Evolutionary conservation across 345 rosid species (phyloP).

Genomic region (Citrus mangshanensis): DNA sequence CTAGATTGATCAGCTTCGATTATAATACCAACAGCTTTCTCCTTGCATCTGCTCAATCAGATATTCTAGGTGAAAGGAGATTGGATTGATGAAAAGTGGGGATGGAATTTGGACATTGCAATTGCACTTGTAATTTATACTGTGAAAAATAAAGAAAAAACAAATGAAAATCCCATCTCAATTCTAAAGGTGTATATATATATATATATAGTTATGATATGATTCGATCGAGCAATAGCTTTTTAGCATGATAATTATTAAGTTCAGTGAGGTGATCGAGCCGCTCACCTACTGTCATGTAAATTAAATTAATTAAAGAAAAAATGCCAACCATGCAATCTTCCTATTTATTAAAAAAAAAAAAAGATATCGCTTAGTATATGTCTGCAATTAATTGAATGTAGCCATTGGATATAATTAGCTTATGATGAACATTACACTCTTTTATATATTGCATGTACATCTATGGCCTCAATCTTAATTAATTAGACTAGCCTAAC

Average conservation of each 20-base stretch:
- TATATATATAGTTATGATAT: neutral
- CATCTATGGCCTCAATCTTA: neutral
- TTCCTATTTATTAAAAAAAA: neutral
- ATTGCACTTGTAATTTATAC: neutral
- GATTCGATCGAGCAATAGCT: neutral
- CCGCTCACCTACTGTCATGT: constrained; percentile 3
- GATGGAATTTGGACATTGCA: neutral
- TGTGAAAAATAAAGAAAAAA: neutral
- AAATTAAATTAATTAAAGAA: no score
- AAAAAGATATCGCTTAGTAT: no score
- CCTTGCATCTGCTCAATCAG: neutral
- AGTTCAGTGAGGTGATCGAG: neutral
- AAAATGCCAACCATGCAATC: neutral
- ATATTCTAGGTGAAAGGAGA: neutral
- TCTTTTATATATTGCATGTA: neutral
- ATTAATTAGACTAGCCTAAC: neutral
- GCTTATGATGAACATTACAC: no score
- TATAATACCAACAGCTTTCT: neutral
- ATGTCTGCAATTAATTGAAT: no score
- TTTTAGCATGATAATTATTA: neutral
- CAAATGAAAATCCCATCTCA: neutral
- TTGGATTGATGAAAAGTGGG: neutral
- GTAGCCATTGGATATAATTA: no score
- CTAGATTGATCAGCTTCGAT: neutral
- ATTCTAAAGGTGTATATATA: neutral